These are phyloP conservation scores for Trichoderma pleuroti DNA, from an alignment of 2,329 filamentous ascomycete species.

Conservation along the genomic window DNA sequence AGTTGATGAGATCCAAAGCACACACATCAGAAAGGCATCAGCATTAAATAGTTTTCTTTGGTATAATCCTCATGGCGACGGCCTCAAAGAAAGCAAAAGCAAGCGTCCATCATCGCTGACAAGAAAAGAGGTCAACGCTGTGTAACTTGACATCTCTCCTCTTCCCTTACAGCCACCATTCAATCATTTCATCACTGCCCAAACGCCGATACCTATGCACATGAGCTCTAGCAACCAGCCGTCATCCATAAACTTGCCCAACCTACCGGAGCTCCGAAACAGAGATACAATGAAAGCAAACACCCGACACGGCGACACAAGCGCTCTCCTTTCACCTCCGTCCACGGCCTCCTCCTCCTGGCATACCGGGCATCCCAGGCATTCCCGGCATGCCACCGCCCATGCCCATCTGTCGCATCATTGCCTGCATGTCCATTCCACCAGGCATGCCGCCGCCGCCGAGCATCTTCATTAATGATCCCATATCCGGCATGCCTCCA, in stretches of 20 bases:
- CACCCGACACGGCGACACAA: background rate
- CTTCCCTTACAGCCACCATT: background rate
- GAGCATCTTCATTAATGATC: slow-evolving; percentile 88
- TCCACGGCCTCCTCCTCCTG: slow-evolving; percentile 31
- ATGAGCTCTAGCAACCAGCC: slow-evolving; percentile 16
- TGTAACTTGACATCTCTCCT: background rate
- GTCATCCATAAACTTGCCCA: slow-evolving; percentile 13
- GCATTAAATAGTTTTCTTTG: background rate
- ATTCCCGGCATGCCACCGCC: slow-evolving; percentile 40
- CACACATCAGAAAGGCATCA: background rate
- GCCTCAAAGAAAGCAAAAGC: background rate
- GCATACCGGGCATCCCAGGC: slow-evolving; percentile 31
- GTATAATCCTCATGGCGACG: background rate
- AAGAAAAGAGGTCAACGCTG: background rate
- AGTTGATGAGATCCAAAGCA: background rate
- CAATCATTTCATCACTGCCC: slow-evolving; percentile 17
- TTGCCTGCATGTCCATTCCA: slow-evolving; percentile 72
- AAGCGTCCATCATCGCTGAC: background rate
- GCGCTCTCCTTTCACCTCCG: slow-evolving; percentile 26
- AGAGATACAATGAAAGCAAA: slow-evolving; percentile 8
- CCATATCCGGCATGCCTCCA: slow-evolving; percentile 75
- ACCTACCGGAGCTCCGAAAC: slow-evolving; percentile 14
- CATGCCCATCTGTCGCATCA: slow-evolving; percentile 72
- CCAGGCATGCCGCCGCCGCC: slow-evolving; percentile 67
- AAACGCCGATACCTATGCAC: slow-evolving; percentile 20